A percentile compares a stretch with the other conserved stretches of the same genome.
Conservation (phyloP, 1,139 yeast genomes). For the Zygosaccharomyces pseudobailii region DNA sequence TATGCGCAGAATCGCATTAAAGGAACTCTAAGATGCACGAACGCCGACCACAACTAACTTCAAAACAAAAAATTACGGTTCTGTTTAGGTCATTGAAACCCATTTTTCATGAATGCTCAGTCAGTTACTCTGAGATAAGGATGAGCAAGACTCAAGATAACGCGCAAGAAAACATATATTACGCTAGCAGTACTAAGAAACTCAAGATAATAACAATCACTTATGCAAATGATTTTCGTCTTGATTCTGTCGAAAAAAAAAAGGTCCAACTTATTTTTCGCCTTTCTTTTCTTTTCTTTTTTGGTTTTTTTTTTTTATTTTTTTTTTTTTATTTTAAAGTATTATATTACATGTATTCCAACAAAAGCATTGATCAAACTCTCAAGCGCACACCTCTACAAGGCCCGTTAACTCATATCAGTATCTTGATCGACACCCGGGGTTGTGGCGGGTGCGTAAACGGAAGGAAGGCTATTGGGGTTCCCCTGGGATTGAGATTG, state of each 20-base stretch:
- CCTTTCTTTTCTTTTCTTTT: background rate
- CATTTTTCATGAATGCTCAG: too few species aligned
- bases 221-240: slow-evolving; percentile 23
- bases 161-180: too few species aligned
- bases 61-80: too few species aligned
- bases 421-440: slow-evolving; percentile 26
- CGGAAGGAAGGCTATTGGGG: slow-evolving; percentile 6
- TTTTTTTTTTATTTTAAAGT: slow-evolving; percentile 13
- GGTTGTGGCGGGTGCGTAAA: slow-evolving; percentile 16
- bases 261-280: fast-evolving
- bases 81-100: too few species aligned
- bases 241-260: background rate
- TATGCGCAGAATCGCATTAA: too few species aligned
- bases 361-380: background rate
- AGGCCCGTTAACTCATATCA: slow-evolving; percentile 21
- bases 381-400: background rate
- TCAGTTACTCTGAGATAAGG: too few species aligned
- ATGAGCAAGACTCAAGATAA: too few species aligned
- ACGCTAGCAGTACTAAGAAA: too few species aligned
- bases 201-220: slow-evolving; percentile 9
- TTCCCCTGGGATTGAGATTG: slow-evolving; percentile 49
- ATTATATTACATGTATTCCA: slow-evolving; percentile 7
- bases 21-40: too few species aligned
- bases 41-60: too few species aligned
- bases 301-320: slow-evolving; percentile 17